Evolutionary conservation across 2,329 filamentous ascomycete species (phyloP).

Genomic region (Zasmidium citrigriseum): DNA sequence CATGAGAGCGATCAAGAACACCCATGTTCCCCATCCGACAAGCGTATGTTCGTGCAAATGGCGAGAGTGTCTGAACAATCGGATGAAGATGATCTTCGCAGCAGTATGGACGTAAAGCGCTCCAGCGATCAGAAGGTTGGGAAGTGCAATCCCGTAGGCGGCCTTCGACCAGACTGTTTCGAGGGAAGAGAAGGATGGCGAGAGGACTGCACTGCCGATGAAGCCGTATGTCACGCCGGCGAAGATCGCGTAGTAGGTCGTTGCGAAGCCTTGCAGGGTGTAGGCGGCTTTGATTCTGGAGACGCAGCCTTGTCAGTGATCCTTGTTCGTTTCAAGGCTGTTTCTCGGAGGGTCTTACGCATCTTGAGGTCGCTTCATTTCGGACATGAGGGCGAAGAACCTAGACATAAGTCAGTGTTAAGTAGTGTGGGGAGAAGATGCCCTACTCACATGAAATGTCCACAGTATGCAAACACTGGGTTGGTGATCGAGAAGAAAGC

Average conservation of each 20-base stretch:
- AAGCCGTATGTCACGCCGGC: slow-evolving; percentile 55
- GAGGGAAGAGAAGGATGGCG: slow-evolving; percentile 52
- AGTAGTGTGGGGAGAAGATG: not conserved
- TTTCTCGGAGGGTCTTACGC: slow-evolving; percentile 6
- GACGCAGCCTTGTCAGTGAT: not conserved
- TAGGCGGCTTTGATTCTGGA: slow-evolving; percentile 52
- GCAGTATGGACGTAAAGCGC: slow-evolving; percentile 55
- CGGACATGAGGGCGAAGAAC: slow-evolving; percentile 56
- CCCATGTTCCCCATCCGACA: slow-evolving; percentile 52
- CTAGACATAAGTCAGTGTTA: slow-evolving; percentile 7
- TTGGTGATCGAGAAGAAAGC: slow-evolving; percentile 54
- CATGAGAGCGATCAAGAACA: slow-evolving; percentile 46
- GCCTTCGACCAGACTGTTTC: slow-evolving; percentile 51
- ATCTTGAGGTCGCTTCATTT: slow-evolving; percentile 54
- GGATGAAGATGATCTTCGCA: slow-evolving; percentile 54
- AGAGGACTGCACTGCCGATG: slow-evolving; percentile 48
- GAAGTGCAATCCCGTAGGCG: slow-evolving; percentile 53
- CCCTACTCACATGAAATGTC: slow-evolving; percentile 48
- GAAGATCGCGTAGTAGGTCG: slow-evolving; percentile 54
- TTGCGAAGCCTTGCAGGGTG: slow-evolving; percentile 52
- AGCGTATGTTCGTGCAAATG: slow-evolving; percentile 53
- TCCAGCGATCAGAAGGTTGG: slow-evolving; percentile 54
- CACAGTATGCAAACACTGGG: slow-evolving; percentile 55
- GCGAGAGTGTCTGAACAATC: slow-evolving; percentile 48
- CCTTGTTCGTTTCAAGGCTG: not conserved